Evolutionary conservation across 768 basidiomycete species (phyloP).

Genomic region (Pleurotus tuber-regium): DNA sequence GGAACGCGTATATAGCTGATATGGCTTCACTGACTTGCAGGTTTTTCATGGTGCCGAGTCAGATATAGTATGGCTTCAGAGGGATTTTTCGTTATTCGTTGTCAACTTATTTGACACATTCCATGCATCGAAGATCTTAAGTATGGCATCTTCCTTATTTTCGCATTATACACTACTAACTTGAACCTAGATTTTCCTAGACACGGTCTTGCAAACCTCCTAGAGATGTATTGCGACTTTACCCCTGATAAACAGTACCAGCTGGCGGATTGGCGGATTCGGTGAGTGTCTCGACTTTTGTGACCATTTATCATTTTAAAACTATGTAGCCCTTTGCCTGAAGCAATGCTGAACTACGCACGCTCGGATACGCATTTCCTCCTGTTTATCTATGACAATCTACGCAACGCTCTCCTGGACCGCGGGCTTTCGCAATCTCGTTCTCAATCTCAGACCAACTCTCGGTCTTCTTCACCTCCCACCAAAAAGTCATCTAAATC

Average conservation of each 20-base stretch:
- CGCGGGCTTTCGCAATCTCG: conserved; percentile 46
- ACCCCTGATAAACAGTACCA: conserved; percentile 94
- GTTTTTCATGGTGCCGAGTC: conserved; percentile 94
- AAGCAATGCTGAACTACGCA: conserved; percentile 90
- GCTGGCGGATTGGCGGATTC: conserved; percentile 95
- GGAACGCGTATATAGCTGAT: not conserved
- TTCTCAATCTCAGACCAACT: conserved; percentile 20
- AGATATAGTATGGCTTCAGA: conserved; percentile 95
- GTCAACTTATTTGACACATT: conserved; percentile 98
- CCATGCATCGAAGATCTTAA: conserved; percentile 86
- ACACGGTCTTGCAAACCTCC: conserved; percentile 79
- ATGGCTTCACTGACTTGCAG: conserved; percentile 31
- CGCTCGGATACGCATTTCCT: conserved; percentile 97
- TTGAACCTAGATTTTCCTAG: conserved; percentile 65
- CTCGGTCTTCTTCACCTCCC: conserved; percentile 2
- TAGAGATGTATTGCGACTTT: conserved; percentile 89
- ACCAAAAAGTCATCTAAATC: conserved; percentile 7
- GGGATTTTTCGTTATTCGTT: conserved; percentile 90
- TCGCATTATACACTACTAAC: not conserved
- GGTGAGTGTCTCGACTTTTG: conserved; percentile 38
- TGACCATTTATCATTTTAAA: not conserved
- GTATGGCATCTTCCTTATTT: conserved; percentile 31
- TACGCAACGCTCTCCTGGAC: conserved; percentile 85
- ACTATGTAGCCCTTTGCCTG: conserved; percentile 62
- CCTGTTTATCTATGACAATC: conserved; percentile 86